These are phyloP conservation scores for Globisporangium megalacanthum DNA, from an alignment of 352 stramenopile species.

Conservation along the genomic window DNA sequence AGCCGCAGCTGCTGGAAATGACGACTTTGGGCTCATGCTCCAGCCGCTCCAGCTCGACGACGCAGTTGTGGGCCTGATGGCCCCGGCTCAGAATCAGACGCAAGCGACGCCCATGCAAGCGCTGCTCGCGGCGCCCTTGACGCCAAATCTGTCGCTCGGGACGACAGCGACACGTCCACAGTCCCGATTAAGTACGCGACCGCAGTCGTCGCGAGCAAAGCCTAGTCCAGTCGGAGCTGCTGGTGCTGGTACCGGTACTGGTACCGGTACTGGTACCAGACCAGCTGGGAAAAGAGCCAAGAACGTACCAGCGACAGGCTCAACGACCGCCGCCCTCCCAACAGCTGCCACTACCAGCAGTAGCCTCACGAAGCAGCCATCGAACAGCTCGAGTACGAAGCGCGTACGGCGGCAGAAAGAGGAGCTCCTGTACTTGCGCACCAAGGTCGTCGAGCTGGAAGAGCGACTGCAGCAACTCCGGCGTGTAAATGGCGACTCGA, in stretches of 20 bases:
- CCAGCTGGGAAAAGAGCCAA: neutral
- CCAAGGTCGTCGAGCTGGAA: slow-evolving; percentile 19
- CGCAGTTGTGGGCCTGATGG: neutral
- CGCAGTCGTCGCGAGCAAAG: neutral
- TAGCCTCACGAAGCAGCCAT: neutral
- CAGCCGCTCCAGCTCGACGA: slow-evolving; percentile 13
- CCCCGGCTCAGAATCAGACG: neutral
- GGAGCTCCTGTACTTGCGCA: slow-evolving; percentile 18
- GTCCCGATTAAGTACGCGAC: neutral
- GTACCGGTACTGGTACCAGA: neutral
- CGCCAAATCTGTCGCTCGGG: neutral
- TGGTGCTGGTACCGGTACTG: neutral
- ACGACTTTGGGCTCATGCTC: slow-evolving; percentile 12
- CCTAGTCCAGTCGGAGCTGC: no score
- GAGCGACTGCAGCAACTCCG: slow-evolving; percentile 12
- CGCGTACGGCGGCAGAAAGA: slow-evolving; percentile 18
- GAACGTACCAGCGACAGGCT: neutral
- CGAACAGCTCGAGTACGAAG: slow-evolving; percentile 16
- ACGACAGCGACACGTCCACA: neutral
- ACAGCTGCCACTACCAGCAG: neutral
- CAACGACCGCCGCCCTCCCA: no score
- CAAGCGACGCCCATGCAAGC: slow-evolving; percentile 6
- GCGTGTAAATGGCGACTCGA: slow-evolving; percentile 8
- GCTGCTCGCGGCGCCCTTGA: slow-evolving; percentile 5
- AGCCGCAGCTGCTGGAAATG: neutral